A percentile compares a stretch with the other conserved stretches of the same genome.
phyloP scores from a whole-genome alignment of 345 rosid genomes.

The Turnera subulata region DNA sequence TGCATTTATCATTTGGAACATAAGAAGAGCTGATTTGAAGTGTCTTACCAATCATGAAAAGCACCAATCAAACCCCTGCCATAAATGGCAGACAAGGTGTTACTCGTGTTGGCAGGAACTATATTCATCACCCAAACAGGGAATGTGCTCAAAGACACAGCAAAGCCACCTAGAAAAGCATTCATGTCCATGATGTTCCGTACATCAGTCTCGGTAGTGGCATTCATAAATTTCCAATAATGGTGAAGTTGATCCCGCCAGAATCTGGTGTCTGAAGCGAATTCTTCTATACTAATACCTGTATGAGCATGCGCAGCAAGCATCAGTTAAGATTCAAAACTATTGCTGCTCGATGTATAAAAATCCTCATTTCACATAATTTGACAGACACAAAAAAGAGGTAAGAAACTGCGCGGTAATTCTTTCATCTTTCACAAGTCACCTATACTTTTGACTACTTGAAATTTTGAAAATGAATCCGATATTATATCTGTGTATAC shows the following conservation, averaged over 20 bases:
- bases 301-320: conserved; percentile 5
- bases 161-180: conserved; percentile 77
- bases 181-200: conserved; percentile 93
- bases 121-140: conserved; percentile 97
- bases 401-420: too few relatives aligned
- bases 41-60: conserved; percentile 86
- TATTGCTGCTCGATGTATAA: too few relatives aligned
- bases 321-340: too few relatives aligned
- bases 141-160: conserved; percentile 50
- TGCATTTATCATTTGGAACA: too few relatives aligned
- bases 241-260: conserved; percentile 70
- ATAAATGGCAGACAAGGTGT: conserved; percentile 71
- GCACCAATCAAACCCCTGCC: conserved; percentile 72
- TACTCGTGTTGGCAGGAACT: conserved; percentile 61
- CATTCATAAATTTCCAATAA: conserved; percentile 70
- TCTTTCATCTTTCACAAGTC: too few relatives aligned
- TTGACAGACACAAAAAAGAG: too few relatives aligned
- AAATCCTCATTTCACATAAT: too few relatives aligned
- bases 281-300: conserved; percentile 68
- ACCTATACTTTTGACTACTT: too few relatives aligned
- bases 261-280: conserved; percentile 47
- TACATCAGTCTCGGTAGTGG: conserved; percentile 41
- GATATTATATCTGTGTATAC: too few relatives aligned
- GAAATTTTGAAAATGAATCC: not conserved
- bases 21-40: not conserved